Evolutionary conservation across 1,284 basidiomycete genomes (phyloP).

Genomic region (Ustilago cynodontis): DNA sequence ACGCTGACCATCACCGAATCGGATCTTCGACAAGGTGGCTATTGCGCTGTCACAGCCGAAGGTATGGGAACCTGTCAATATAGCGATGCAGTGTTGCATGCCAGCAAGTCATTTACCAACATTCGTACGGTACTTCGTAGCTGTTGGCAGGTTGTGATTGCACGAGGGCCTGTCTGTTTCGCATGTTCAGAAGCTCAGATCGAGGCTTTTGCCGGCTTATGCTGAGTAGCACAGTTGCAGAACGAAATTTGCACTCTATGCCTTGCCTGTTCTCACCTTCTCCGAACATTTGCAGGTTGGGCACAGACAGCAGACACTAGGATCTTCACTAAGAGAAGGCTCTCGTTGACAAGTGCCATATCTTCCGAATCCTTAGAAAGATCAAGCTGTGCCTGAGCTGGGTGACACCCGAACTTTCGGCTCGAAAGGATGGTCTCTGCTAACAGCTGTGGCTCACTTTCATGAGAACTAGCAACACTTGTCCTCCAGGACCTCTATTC

Average conservation of each 20-base stretch:
- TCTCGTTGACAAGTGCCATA: too few species aligned
- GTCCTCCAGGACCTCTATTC: too few species aligned
- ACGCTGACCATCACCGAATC: neutral
- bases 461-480: too few species aligned
- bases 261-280: too few species aligned
- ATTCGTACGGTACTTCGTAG: neutral
- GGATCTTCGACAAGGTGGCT: neutral
- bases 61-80: neutral
- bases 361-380: too few species aligned
- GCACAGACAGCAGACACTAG: too few species aligned
- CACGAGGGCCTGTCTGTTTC: neutral
- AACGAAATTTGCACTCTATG: neutral
- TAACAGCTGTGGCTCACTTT: too few species aligned
- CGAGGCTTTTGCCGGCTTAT: neutral
- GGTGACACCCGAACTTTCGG: too few species aligned
- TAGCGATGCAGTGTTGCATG: neutral
- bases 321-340: too few species aligned
- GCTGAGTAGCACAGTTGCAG: neutral
- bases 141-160: neutral
- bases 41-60: neutral
- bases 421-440: too few species aligned
- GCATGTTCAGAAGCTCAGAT: neutral
- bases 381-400: too few species aligned
- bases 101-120: neutral
- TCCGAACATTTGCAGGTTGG: too few species aligned